Evolutionary conservation across 2,329 filamentous ascomycete genomes (phyloP).

Genomic region (Diplocarpon mali): DNA sequence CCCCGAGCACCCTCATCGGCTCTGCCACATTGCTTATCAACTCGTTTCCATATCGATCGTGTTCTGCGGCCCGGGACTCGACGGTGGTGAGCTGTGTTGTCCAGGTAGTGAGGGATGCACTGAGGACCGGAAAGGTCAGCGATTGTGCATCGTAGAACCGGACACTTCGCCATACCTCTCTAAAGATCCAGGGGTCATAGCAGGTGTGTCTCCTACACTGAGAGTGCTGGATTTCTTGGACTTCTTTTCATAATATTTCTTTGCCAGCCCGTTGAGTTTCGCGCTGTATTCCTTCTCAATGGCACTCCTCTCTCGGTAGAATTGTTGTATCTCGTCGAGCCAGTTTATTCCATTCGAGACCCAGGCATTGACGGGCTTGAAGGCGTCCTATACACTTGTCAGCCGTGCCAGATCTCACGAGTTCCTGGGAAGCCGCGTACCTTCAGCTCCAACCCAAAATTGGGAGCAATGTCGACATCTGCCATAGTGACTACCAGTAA

Average conservation of each 20-base stretch:
- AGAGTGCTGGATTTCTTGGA: constrained; percentile 75
- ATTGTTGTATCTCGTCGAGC: constrained; percentile 94
- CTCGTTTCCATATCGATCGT: constrained; percentile 73
- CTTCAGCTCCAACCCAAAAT: constrained; percentile 92
- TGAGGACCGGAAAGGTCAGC: constrained; percentile 28
- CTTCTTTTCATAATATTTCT: constrained; percentile 97
- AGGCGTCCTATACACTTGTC: constrained; percentile 61
- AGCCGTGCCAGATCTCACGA: constrained; percentile 5
- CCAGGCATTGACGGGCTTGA: constrained; percentile 91
- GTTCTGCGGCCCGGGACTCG: constrained; percentile 77
- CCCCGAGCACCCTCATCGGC: constrained; percentile 63
- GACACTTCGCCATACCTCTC: constrained; percentile 50
- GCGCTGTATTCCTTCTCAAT: constrained; percentile 96
- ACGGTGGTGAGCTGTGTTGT: constrained; percentile 84
- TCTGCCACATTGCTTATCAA: constrained; percentile 75
- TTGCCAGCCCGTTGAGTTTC: constrained; percentile 77
- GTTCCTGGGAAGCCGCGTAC: constrained; percentile 35
- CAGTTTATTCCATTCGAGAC: constrained; percentile 80
- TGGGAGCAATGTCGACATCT: constrained; percentile 70
- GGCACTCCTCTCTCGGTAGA: constrained; percentile 85
- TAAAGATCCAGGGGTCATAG: constrained; percentile 87
- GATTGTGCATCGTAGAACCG: constrained; percentile 1
- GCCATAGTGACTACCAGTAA: constrained; percentile 45
- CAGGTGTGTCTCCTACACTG: constrained; percentile 87
- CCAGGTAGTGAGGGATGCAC: constrained; percentile 95